Conservation (phyloP, 495 filamentous ascomycete species). For the Penicillium ochrochloron region DNA sequence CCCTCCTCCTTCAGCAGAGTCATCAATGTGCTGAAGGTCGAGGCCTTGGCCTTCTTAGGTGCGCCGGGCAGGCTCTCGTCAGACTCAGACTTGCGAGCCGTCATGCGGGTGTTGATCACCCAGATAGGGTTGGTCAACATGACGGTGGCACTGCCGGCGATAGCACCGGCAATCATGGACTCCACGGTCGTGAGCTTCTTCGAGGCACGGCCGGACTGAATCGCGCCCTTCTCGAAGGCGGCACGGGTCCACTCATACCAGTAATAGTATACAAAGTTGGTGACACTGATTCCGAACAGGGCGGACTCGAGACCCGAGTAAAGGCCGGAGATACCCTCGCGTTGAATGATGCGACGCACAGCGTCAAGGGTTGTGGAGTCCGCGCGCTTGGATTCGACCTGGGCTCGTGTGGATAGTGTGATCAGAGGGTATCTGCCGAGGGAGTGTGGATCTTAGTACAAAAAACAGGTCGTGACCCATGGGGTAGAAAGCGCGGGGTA, state of each 20-base stretch:
- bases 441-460: constrained; percentile 23
- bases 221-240: constrained; percentile 82
- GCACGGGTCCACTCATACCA: constrained; percentile 98
- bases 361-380: constrained; percentile 81
- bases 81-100: constrained; percentile 70
- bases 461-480: neutral
- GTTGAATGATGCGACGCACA: constrained; percentile 81
- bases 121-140: constrained; percentile 97
- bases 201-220: constrained; percentile 72
- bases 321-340: constrained; percentile 86
- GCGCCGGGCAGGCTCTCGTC: constrained; percentile 58
- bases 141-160: constrained; percentile 92
- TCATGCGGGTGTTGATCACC: constrained; percentile 99
- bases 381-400: constrained; percentile 94
- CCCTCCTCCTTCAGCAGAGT: constrained; percentile 80
- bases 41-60: constrained; percentile 57
- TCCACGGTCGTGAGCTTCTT: constrained; percentile 88
- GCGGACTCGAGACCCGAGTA: constrained; percentile 89
- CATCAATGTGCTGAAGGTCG: constrained; percentile 78
- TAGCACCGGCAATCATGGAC: constrained; percentile 91
- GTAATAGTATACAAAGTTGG: constrained; percentile 99
- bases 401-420: constrained; percentile 94
- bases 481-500: constrained; percentile 21
- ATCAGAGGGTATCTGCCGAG: constrained; percentile 83
- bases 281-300: constrained; percentile 95